Evolutionary conservation across 2,329 filamentous ascomycete species (phyloP).

Genomic region (Cladosporium austrohemisphaericum): DNA sequence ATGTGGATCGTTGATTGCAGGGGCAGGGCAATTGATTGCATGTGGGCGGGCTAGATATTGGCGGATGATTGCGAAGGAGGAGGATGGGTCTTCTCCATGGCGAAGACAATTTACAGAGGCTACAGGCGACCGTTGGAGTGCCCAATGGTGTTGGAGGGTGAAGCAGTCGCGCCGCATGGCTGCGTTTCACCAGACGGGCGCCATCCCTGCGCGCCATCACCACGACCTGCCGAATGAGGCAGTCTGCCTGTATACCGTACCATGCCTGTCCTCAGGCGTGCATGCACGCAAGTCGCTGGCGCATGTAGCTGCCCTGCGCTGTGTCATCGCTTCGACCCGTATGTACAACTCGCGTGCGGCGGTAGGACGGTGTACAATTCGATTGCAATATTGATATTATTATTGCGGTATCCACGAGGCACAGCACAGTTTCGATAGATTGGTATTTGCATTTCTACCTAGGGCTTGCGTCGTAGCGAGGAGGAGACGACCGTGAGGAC

Average conservation of each 20-base stretch:
- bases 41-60: constrained; percentile 13
- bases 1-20: constrained; percentile 13
- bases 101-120: neutral
- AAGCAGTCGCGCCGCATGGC: neutral
- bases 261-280: constrained; percentile 4
- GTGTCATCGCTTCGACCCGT: constrained; percentile 1
- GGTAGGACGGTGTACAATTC: neutral
- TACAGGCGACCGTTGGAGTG: constrained; percentile 9
- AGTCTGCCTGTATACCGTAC: too few relatives aligned
- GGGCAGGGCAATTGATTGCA: constrained; percentile 9
- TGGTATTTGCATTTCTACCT: too few relatives aligned
- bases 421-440: too few relatives aligned
- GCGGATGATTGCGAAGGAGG: constrained; percentile 3
- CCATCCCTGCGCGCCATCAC: constrained; percentile 3
- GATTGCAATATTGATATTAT: neutral
- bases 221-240: constrained; percentile 8
- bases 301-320: neutral
- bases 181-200: constrained; percentile 10
- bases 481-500: too few relatives aligned
- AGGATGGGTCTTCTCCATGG: neutral
- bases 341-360: neutral
- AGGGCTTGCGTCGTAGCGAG: too few relatives aligned
- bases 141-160: neutral
- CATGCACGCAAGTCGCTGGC: too few relatives aligned
- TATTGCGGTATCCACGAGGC: too few relatives aligned